Conservation (phyloP, 1,284 basidiomycete species). For the Microbotryomycetes sp. region DNA sequence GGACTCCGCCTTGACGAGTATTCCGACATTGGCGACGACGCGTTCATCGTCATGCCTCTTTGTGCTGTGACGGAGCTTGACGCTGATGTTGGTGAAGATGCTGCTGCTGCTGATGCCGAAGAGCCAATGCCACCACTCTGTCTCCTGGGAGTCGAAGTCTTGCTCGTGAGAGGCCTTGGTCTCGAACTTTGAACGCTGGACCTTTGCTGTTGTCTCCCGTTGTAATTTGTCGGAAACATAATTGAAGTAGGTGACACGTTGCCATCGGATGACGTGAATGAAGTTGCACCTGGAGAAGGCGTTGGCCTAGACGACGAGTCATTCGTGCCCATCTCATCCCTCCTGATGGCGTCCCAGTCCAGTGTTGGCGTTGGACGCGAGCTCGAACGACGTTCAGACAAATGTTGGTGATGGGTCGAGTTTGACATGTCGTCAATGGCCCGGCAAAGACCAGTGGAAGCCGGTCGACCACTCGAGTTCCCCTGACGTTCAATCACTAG, state of each 20-base stretch:
- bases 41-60: neutral
- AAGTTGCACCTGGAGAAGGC: too few relatives aligned
- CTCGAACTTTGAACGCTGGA: neutral
- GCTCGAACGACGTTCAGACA: too few relatives aligned
- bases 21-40: neutral
- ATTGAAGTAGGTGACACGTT: neutral
- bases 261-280: too few relatives aligned
- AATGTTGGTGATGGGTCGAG: too few relatives aligned
- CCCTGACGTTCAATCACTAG: too few relatives aligned
- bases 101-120: too few relatives aligned
- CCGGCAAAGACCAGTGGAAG: too few relatives aligned
- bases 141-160: neutral
- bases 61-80: neutral
- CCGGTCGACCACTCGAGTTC: too few relatives aligned
- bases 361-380: too few relatives aligned
- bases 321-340: neutral
- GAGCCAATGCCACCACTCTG: too few relatives aligned
- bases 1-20: neutral
- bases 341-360: neutral
- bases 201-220: neutral
- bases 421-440: too few relatives aligned
- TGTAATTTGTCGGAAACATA: neutral
- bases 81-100: neutral
- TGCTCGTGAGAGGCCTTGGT: neutral
- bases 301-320: neutral